Base-by-base conservation (phyloP, 768 basidiomycete species). In the Bullera alba region DNA sequence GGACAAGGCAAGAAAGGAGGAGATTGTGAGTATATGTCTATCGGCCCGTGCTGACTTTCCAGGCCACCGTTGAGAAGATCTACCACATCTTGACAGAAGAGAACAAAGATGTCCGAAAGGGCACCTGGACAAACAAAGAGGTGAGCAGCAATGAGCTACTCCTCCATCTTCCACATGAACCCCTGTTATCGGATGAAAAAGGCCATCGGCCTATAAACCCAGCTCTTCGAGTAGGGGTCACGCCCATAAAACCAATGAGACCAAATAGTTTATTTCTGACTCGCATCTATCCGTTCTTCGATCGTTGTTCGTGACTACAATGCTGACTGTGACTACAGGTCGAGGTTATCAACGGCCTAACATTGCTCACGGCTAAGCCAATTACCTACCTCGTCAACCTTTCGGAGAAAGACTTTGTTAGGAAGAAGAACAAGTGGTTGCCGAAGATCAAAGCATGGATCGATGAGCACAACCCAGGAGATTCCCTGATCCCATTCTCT, bases 341-440 rank as follows among this genome's bases (percentile, higher is more conserved):
- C 55, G 70, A 72, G 50, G 61, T 69, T 48, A 67, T 72, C 68
- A 72, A 72, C 61, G 53, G 58, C 38, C 82, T 99, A 51, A 80
- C 83, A 60, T 83, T 99, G 22, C 80, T 99, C 48, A 97, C 93
- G 16, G 92, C 95, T 47, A 96, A 96, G 71, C 87, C 93, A 28
- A 88, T 97, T 54, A 95, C 86, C 44, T 99, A 99, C 76, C 85
- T 99, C 43, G 91, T 96, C 76, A 99, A 99, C 75, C 77, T 99
- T 41, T 89, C 86, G 52, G 92, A 97, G 74, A 81, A 81, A 58
- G 95, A 99, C 71, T 99, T 87, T 65, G 75, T 87, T 53, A 84
- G 95, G 57, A 97, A 96, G 76, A 97, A 96, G 82, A 97, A 96
- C 78, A 97, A 96, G 78, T 97, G 95, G 92, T 75, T 97, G 27